Percentiles rank a stretch among this genome's conserved stretches.
These are phyloP conservation scores for Epicoccum nigrum DNA, from an alignment of 2,329 filamentous ascomycete genomes.

Conservation along the genomic window DNA sequence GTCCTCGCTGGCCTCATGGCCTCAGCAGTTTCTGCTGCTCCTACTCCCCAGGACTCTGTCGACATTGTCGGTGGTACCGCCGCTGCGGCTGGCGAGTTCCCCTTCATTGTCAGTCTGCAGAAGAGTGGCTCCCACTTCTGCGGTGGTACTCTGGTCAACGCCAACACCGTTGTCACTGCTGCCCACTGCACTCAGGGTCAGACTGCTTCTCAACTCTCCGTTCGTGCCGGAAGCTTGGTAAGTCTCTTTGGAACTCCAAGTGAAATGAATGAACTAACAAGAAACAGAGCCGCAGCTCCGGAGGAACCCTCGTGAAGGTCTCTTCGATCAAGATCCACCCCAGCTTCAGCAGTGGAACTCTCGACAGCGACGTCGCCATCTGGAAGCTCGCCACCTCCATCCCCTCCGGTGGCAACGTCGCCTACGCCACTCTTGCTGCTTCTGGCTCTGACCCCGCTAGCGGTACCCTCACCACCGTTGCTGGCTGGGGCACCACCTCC, in stretches of 20 bases:
- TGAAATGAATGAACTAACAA: neutral
- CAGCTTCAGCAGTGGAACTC: slow-evolving; percentile 18
- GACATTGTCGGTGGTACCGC: slow-evolving; percentile 34
- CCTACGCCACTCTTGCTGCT: slow-evolving; percentile 29
- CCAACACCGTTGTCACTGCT: slow-evolving; percentile 37
- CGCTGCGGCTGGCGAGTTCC: slow-evolving; percentile 35
- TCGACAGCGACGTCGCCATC: slow-evolving; percentile 34
- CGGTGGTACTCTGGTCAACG: slow-evolving; percentile 36
- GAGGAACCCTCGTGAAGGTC: slow-evolving; percentile 26
- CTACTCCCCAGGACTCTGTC: slow-evolving; percentile 28
- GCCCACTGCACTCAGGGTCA: slow-evolving; percentile 34
- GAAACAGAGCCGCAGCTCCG: slow-evolving; percentile 24
- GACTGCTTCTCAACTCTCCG: slow-evolving; percentile 18
- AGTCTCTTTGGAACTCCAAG: slow-evolving; percentile 25
- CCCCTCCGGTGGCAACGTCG: slow-evolving; percentile 29
- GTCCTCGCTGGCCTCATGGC: slow-evolving; percentile 30
- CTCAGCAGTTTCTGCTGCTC: slow-evolving; percentile 28
- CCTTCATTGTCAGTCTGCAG: slow-evolving; percentile 38
- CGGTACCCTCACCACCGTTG: slow-evolving; percentile 28
- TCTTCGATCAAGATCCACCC: slow-evolving; percentile 28
- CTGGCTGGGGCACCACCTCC: slow-evolving; percentile 34
- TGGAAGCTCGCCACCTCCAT: slow-evolving; percentile 32
- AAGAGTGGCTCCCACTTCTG: slow-evolving; percentile 31
- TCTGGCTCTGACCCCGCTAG: slow-evolving; percentile 31
- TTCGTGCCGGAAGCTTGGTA: slow-evolving; percentile 35